Evolutionary conservation across 345 rosid species (phyloP).

Genomic region (Salix brachista): DNA sequence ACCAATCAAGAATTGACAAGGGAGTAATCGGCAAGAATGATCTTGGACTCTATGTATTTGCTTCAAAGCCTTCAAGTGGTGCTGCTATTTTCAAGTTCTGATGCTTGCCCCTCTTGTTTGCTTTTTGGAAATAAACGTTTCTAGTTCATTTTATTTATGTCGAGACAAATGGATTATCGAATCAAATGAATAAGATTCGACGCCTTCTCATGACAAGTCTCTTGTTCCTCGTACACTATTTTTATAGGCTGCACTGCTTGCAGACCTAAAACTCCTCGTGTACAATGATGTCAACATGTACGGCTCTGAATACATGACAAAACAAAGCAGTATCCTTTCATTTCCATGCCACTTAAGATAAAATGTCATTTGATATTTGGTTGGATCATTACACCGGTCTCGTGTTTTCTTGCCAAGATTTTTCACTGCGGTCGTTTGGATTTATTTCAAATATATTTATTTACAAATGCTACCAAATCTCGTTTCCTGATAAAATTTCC

Average conservation of each 20-base stretch:
- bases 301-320: not conserved
- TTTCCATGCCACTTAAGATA: not conserved
- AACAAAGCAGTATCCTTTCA: not conserved
- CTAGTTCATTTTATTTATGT: not conserved
- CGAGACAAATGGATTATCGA: not conserved
- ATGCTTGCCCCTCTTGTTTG: not conserved
- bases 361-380: not conserved
- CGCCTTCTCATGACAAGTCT: not conserved
- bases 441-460: not conserved
- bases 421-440: not conserved
- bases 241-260: not conserved
- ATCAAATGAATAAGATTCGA: not conserved
- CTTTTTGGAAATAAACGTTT: not conserved
- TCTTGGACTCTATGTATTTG: conserved; percentile 82
- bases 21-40: conserved; percentile 63
- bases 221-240: not conserved
- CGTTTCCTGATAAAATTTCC: not conserved
- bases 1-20: conserved; percentile 65
- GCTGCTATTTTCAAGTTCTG: conserved; percentile 85
- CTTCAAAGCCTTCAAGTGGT: conserved; percentile 97
- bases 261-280: not conserved
- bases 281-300: not conserved
- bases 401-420: not conserved
- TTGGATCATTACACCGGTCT: not conserved
- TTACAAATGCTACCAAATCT: not conserved